Conservation (phyloP, 176 grass and related monocot genomes). For the Musa acuminata region DNA sequence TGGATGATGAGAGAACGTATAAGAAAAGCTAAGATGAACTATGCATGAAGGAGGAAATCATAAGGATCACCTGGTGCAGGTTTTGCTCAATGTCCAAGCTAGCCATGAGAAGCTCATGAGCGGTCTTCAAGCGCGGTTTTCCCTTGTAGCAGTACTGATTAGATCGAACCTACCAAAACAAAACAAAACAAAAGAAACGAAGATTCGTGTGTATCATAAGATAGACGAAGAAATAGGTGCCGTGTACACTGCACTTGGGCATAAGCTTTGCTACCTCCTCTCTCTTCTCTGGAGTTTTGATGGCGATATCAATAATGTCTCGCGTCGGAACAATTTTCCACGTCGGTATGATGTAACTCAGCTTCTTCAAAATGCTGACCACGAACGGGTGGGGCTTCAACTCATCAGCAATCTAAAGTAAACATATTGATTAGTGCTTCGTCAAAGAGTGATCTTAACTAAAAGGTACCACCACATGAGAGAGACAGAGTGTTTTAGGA, state of each 20-base stretch:
- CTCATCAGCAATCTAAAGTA: conserved; percentile 54
- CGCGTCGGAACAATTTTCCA: conserved; percentile 58
- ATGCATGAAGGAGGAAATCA: too few species aligned
- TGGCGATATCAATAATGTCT: conserved; percentile 51
- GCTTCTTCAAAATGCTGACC: conserved; percentile 31
- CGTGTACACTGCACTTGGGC: neutral
- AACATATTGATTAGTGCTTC: neutral
- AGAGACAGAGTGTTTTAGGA: too few species aligned
- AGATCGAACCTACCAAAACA: conserved; percentile 28
- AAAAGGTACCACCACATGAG: neutral
- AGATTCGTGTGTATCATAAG: neutral
- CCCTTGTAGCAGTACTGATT: conserved; percentile 56
- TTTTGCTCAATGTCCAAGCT: conserved; percentile 61
- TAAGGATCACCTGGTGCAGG: conserved; percentile 15
- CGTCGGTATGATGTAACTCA: conserved; percentile 38
- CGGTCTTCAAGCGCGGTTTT: conserved; percentile 51
- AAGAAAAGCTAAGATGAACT: too few species aligned
- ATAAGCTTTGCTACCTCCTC: conserved; percentile 29
- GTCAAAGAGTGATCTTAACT: neutral
- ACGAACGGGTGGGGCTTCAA: conserved; percentile 52
- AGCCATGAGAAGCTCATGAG: conserved; percentile 39
- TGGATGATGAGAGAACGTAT: too few species aligned
- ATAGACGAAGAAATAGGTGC: neutral
- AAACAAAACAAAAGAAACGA: neutral
- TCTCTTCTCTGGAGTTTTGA: conserved; percentile 42